Evolutionary conservation across 164 flowering plant species (phyloP), one percentile per base, ranked within the genome.

Genomic region (Tinospora cordifolia): DNA sequence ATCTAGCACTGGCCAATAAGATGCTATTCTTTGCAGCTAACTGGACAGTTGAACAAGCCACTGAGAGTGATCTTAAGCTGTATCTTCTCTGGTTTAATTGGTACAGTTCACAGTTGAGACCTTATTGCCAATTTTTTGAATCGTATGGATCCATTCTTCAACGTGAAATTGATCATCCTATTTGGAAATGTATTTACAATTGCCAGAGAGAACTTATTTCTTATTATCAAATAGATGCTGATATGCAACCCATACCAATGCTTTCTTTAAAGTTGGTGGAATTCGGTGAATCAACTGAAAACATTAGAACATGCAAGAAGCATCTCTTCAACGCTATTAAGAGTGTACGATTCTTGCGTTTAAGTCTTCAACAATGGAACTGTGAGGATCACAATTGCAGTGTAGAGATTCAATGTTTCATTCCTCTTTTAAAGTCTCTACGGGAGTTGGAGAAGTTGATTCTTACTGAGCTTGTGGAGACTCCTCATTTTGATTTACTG

Each of bases 31-130:
- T 84, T 87, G 97, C 97, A 74, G 92, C 90, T 63, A 85, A 80
- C 66, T 95, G 99, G 99, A 69, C 81, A 9, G 74, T 91, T 58
- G 97, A 92, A 75, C 98, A 91, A 75, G 99, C 89, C 21, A 80
- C 81, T 69, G 88, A 81, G 73, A 75, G 69, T 74, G 97, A 92
- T 79, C 71, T 85, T 49, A 36, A 73, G 17, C 82, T 91, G 21
- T 88, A 92, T 78, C 74, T 84, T 74, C 68, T 66, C 25, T 87
- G 90, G 87, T 82, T 95, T 75, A 73, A 76, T 62, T 85, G 89
- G 88, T 80, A 83, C 69, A 75, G 75, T 75, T 79, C 87, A 17
- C 77, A 67, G 47, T 58, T 88, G 63, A 77, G 74, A 46, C 86
- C 85, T 30, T 78, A 71, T 65, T 79, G 83, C 69, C 69, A 73